Evolutionary conservation across 768 basidiomycete genomes (phyloP), one percentile per base, ranked within the genome.

Genomic region (Chalciporus piperatus): DNA sequence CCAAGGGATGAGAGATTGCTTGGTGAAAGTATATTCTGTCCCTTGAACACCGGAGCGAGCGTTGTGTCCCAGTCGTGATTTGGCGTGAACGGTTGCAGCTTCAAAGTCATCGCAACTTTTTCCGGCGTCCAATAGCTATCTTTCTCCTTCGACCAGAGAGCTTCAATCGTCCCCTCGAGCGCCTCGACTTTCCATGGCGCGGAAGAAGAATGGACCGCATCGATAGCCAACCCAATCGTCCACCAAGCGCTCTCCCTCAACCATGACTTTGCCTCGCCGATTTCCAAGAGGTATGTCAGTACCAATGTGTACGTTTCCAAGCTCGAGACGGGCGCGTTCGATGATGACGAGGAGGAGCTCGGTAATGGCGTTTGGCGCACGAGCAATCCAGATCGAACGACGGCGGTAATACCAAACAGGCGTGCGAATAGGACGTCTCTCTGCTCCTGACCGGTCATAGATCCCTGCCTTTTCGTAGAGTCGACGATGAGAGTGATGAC

Each of bases 181-280:
- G 85, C 92, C 20, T 81, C 76, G 1, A 76, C 74, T 67, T 83
- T 86, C 92, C 94, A 97, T 0, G 77, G 52, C 14, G 85, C 82
- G 4, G 80, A 70, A 16, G 82, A 85, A 6, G 69, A 73, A 43
- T 78, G 65, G 37, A 90, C 70, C 12, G 76, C 76, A 53, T 87
- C 82, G 43, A 92, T 58, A 0, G 84, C 85, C 42, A 85, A 72
- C 20, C 76, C 70, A 44, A 95, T 72, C 19, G 83, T 77, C 83
- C 92, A 96, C 89, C 91, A 96, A 13, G 85, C 88, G 62, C 89
- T 88, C 69, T 98, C 96, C 35, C 86, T 77, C 45, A 98, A 70
- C 93, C 94, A 98, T 0, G 85, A 84, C 68, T 95, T 97, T 64
- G 84, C 82, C 60, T 87, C 83, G 20, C 90, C 92, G 40, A 97